Evolutionary conservation across 2,329 filamentous ascomycete genomes (phyloP).

Genomic region (Nannizziopsis arthrosporioides): DNA sequence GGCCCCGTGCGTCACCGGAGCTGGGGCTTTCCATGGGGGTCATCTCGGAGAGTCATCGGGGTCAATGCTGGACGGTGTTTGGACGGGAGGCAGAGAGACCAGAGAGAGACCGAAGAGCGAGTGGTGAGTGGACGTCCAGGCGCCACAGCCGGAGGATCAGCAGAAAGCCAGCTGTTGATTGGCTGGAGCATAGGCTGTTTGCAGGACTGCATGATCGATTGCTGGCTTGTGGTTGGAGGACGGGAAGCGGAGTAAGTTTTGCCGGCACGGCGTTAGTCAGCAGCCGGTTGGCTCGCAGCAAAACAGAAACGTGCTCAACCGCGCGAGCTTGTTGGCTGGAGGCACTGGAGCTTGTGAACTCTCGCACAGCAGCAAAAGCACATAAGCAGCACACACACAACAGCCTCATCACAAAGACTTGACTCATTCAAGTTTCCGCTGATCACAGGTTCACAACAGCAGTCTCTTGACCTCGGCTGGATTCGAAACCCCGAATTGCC

Average conservation of each 20-base stretch:
- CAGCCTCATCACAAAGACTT: no score
- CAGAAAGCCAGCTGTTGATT: no score
- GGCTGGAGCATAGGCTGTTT: neutral
- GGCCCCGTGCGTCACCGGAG: no score
- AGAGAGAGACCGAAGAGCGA: neutral
- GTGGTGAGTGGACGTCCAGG: neutral
- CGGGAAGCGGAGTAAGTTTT: no score
- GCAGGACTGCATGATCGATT: neutral
- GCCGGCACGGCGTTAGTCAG: no score
- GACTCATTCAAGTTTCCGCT: neutral
- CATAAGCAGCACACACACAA: no score
- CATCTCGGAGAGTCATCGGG: neutral
- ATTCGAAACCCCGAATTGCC: no score
- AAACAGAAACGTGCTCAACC: neutral
- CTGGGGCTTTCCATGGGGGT: no score
- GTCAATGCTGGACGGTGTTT: neutral
- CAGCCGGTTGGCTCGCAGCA: no score
- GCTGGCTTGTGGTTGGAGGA: neutral
- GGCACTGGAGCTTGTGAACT: neutral
- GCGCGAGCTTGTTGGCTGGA: constrained; percentile 1
- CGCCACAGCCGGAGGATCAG: constrained; percentile 5
- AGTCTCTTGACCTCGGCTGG: no score
- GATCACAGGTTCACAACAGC: neutral
- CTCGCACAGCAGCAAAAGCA: neutral
- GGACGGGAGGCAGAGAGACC: neutral